Base-by-base conservation (phyloP, 202 grass and related monocot species). In the Saccharum hybrid region DNA sequence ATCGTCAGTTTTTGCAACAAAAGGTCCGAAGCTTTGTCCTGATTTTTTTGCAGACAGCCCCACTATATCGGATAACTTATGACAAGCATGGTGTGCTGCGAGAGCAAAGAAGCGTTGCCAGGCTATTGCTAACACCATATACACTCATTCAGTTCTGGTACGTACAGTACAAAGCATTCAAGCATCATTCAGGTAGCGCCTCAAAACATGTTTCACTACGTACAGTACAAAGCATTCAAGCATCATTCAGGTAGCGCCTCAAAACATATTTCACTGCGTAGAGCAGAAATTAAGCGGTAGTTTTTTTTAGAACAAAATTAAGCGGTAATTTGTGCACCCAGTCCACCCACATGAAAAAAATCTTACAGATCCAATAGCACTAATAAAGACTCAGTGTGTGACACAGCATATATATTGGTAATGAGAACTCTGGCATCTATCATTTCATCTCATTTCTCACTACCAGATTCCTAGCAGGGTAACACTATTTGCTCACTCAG, bases 401-500 rank as follows among this genome's bases (percentile, higher is more conserved):
- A 75, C 49, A 66, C n/a, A 68, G 23, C 10, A 46, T 54, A 54
- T 22, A 57, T 14, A 21, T 65, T 54, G 18, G 46, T 3, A 37
- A 30, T 2, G 43, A 16, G 3, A 42, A 16, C 33, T 51, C 16
- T 3, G 8, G 65, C 8, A 54, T 73, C 2, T 5, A 10, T 48
- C 11, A 19, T 39, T 77, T 5, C 26, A 56, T 36, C 34, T 61
- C 81, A 62, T 56, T 43, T 70, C 42, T 56, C 30, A 52, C 14
- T 28, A 70, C 8, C 37, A 5, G 30, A 75, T 83, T 3, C 33
- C 33, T 40, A 68, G n/a, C 37, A 15, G 33, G 18, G 26, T 65
- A 81, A 40, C 21, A 37, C 43, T 41, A 30, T 8, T 72, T 77
- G 43, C 40, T 81, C 67, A 75, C 49, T 83, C 68, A 14, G 84